Conservation (phyloP, 768 basidiomycete species). For the Polyporus arcularius region DNA sequence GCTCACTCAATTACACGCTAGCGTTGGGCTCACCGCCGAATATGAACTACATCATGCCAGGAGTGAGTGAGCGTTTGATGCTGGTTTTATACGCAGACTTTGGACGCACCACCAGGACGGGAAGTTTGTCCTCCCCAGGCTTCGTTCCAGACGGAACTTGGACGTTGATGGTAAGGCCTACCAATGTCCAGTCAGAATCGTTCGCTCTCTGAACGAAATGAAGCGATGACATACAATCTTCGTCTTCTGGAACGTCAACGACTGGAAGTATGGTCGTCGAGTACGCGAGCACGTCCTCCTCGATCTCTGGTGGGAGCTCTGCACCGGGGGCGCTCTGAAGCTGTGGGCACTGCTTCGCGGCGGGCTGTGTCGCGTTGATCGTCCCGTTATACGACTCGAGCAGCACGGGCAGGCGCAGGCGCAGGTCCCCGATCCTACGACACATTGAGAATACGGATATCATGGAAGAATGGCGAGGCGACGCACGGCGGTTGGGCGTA, state of each 20-base stretch:
- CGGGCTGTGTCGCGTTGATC: conserved; percentile 12
- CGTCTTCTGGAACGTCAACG: not conserved
- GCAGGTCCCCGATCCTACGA: conserved; percentile 2
- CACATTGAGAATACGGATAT: not conserved
- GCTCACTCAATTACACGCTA: not conserved
- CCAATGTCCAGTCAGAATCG: not conserved
- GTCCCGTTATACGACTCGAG: not conserved
- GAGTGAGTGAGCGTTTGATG: too few species aligned
- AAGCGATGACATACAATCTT: not conserved
- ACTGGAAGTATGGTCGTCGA: conserved; percentile 31
- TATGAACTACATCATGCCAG: not conserved
- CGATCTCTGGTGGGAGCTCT: conserved; percentile 44
- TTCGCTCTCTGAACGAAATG: too few species aligned
- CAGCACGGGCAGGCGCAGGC: conserved; percentile 5
- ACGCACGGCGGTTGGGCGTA: conserved; percentile 38
- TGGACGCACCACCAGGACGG: conserved; percentile 52
- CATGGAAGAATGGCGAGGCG: conserved; percentile 25
- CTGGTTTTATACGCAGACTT: too few species aligned
- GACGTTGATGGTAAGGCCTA: conserved; percentile 54
- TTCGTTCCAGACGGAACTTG: conserved; percentile 26
- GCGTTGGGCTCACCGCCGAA: not conserved
- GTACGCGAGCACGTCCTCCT: conserved; percentile 34
- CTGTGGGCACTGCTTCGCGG: conserved; percentile 26
- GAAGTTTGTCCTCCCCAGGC: conserved; percentile 41
- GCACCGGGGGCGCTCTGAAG: conserved; percentile 14